Evolutionary conservation across 2,329 filamentous ascomycete genomes (phyloP).

Genomic region (Exophiala xenobiotica): DNA sequence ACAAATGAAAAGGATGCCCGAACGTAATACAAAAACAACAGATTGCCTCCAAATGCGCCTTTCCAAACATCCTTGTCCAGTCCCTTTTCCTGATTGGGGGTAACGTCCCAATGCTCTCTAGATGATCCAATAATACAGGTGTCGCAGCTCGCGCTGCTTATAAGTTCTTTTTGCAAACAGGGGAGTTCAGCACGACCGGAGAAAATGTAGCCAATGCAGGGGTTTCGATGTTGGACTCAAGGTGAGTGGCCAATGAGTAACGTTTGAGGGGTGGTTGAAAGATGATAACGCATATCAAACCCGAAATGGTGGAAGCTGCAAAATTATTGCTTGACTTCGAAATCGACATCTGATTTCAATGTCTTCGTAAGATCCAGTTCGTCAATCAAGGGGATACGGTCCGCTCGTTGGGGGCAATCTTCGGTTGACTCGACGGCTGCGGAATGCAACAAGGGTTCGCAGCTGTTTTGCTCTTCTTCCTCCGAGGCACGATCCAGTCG

Average conservation of each 20-base stretch:
- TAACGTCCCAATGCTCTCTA: slow-evolving; percentile 5
- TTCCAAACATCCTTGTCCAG: slow-evolving; percentile 9
- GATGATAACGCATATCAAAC: neutral
- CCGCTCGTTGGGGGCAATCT: slow-evolving; percentile 14
- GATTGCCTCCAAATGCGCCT: slow-evolving; percentile 17
- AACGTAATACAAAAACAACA: slow-evolving; percentile 4
- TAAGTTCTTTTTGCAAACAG: slow-evolving; percentile 5
- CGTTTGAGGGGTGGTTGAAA: neutral
- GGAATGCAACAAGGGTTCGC: slow-evolving; percentile 34
- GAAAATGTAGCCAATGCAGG: neutral
- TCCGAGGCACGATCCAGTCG: slow-evolving; percentile 43
- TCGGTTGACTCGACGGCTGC: slow-evolving; percentile 27
- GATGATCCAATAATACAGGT: slow-evolving; percentile 5
- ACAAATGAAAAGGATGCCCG: slow-evolving; percentile 1
- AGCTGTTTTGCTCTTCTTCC: slow-evolving; percentile 41
- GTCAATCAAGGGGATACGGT: slow-evolving; percentile 19
- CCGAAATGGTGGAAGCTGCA: neutral
- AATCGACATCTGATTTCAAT: slow-evolving; percentile 14
- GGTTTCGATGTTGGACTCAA: neutral
- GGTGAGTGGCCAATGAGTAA: neutral
- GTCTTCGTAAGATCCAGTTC: slow-evolving; percentile 27
- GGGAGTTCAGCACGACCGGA: neutral
- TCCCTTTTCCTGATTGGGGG: neutral
- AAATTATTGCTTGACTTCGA: slow-evolving; percentile 13
- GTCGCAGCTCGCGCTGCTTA: slow-evolving; percentile 19